Evolutionary conservation across 352 stramenopile species (phyloP).

Genomic region (Pythium pectinolyticum): DNA sequence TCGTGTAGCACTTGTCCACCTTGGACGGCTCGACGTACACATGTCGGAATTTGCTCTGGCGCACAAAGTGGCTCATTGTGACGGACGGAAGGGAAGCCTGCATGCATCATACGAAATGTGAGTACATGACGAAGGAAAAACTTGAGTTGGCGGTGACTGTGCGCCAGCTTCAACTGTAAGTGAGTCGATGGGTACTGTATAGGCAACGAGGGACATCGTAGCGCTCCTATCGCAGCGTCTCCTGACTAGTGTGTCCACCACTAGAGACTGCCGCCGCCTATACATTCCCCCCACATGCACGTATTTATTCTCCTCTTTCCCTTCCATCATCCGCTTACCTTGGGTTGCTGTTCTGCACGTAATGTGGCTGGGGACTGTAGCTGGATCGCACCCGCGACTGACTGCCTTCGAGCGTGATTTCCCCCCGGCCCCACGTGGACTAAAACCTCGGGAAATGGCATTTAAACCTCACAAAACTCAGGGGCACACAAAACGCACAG

Average conservation of each 20-base stretch:
- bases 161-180: no score
- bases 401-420: conserved; percentile 27
- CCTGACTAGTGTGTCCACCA: no score
- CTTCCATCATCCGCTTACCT: conserved; percentile 20
- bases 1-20: conserved; percentile 90
- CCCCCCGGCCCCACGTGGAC: conserved; percentile 27
- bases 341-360: conserved; percentile 10
- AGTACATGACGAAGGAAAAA: no score
- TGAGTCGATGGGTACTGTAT: no score
- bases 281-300: no score
- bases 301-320: no score
- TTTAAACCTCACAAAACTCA: conserved; percentile 31
- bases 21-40: conserved; percentile 97
- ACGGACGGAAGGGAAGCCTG: no score
- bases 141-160: no score
- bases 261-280: no score
- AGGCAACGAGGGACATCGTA: no score
- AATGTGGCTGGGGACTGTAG: conserved; percentile 7
- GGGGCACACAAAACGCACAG: conserved; percentile 22
- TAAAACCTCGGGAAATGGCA: conserved; percentile 25
- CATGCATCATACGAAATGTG: no score
- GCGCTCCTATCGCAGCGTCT: no score
- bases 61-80: conserved; percentile 94
- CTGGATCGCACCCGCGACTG: conserved; percentile 8
- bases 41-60: conserved; percentile 98